Percentiles rank a stretch among this genome's conserved stretches.
Evolutionary conservation across 257 asterid species (phyloP).

Genomic region (Solanum corneliomulleri): DNA sequence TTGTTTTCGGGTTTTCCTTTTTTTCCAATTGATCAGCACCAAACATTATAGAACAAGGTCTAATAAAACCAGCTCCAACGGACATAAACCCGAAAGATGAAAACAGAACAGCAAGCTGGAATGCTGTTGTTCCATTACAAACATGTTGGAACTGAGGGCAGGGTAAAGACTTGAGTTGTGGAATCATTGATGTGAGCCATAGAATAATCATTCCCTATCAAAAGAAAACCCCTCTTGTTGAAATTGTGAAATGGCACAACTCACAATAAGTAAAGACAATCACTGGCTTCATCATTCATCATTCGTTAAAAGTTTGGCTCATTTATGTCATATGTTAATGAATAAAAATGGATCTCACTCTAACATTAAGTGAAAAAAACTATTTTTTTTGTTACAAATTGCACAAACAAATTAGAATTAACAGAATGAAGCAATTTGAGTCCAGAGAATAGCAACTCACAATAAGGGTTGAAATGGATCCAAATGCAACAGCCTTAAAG

Average conservation of each 20-base stretch:
- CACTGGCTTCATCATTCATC: not conserved
- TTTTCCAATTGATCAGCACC: slow-evolving; percentile 3
- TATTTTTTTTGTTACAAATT: not conserved
- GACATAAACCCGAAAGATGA: not conserved
- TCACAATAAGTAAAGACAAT: not conserved
- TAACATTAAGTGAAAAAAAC: not conserved
- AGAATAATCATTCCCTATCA: slow-evolving; percentile 5
- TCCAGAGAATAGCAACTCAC: not conserved
- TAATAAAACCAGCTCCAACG: slow-evolving; percentile 11
- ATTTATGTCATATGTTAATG: no score
- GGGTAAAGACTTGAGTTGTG: not conserved
- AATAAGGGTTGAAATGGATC: slow-evolving; percentile 5
- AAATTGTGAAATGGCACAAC: not conserved
- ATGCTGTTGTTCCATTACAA: not conserved
- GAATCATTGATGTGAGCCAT: slow-evolving; percentile 9
- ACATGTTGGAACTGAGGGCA: not conserved
- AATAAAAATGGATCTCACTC: not conserved
- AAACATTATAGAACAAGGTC: slow-evolving; percentile 15
- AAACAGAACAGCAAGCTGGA: not conserved
- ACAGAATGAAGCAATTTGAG: not conserved
- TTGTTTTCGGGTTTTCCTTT: not conserved
- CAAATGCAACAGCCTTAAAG: not conserved
- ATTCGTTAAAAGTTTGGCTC: no score
- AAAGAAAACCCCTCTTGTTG: not conserved
- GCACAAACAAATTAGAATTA: not conserved